Percentiles rank a stretch among this genome's conserved stretches.
phyloP scores from a whole-genome alignment of 306 rosid species.

The Cicer bijugum region DNA sequence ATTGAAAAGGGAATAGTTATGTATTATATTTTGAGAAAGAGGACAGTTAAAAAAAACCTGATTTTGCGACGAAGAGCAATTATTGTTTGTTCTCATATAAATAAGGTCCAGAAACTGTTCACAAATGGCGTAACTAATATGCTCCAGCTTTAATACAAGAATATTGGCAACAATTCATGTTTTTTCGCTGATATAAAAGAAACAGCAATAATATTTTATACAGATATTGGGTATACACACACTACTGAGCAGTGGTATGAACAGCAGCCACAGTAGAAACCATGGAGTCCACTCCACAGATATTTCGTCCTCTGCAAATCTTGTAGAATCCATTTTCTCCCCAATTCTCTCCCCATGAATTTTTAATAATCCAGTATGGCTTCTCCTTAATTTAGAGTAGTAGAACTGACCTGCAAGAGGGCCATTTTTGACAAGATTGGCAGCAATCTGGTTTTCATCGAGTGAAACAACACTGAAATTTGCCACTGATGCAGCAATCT shows the following conservation, averaged over 20 bases:
- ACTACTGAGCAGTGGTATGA: conserved; percentile 42
- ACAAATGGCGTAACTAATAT: background rate
- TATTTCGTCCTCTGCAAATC: conserved; percentile 79
- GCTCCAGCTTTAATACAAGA: background rate
- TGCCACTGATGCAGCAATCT: conserved; percentile 86
- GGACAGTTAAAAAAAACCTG: no score
- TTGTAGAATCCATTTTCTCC: conserved; percentile 93
- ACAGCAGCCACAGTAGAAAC: conserved; percentile 52
- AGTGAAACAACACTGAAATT: conserved; percentile 89
- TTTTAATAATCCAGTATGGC: conserved; percentile 91
- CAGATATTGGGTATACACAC: background rate
- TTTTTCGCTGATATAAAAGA: background rate
- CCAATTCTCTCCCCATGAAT: conserved; percentile 94
- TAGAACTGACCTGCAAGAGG: conserved; percentile 79
- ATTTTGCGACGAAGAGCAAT: background rate
- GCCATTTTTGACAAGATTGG: conserved; percentile 88
- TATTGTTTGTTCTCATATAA: conserved; percentile 18
- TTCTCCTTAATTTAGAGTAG: conserved; percentile 54
- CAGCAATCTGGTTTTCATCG: conserved; percentile 89
- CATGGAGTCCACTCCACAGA: conserved; percentile 77
- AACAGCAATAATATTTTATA: background rate
- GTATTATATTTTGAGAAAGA: no score
- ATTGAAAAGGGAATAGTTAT: no score
- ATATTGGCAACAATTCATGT: conserved; percentile 1
- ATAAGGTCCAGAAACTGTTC: background rate